Evolutionary conservation across 768 basidiomycete species (phyloP).

Genomic region (Cystobasidium tubakii): DNA sequence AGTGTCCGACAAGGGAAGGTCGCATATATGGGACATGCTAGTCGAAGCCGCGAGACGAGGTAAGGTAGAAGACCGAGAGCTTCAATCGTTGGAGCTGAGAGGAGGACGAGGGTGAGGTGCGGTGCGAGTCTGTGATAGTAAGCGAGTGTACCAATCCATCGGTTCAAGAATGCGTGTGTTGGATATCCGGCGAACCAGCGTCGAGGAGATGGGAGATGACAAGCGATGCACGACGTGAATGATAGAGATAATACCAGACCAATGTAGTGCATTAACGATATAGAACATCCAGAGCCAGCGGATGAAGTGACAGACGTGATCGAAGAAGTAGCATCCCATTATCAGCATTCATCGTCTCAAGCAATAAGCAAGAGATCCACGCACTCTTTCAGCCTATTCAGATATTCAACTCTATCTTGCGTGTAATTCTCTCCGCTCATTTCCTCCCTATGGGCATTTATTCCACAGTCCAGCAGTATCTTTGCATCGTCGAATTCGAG

Average conservation of each 20-base stretch:
- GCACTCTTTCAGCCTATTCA: slow-evolving; percentile 49
- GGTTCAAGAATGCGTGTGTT: too few species aligned
- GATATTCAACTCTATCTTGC: slow-evolving; percentile 46
- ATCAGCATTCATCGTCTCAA: neutral
- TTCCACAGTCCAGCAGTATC: slow-evolving; percentile 90
- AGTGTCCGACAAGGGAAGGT: slow-evolving; percentile 93
- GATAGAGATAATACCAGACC: too few species aligned
- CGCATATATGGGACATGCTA: slow-evolving; percentile 84
- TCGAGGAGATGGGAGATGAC: too few species aligned
- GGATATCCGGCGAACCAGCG: too few species aligned
- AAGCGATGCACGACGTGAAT: too few species aligned
- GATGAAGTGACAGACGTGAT: neutral
- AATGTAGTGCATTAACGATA: too few species aligned
- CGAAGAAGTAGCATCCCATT: neutral
- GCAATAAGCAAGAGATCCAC: slow-evolving; percentile 13
- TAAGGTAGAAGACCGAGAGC: slow-evolving; percentile 91
- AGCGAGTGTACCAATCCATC: neutral
- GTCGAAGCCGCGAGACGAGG: slow-evolving; percentile 71
- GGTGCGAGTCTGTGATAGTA: slow-evolving; percentile 61
- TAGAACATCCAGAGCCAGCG: too few species aligned
- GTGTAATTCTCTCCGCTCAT: slow-evolving; percentile 47
- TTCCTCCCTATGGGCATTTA: slow-evolving; percentile 76
- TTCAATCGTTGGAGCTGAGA: slow-evolving; percentile 85
- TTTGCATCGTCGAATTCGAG: slow-evolving; percentile 89
- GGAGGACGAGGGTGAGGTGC: slow-evolving; percentile 76